Base-by-base conservation (phyloP, 1,139 yeast species). In the Candida pseudocylindracea region DNA sequence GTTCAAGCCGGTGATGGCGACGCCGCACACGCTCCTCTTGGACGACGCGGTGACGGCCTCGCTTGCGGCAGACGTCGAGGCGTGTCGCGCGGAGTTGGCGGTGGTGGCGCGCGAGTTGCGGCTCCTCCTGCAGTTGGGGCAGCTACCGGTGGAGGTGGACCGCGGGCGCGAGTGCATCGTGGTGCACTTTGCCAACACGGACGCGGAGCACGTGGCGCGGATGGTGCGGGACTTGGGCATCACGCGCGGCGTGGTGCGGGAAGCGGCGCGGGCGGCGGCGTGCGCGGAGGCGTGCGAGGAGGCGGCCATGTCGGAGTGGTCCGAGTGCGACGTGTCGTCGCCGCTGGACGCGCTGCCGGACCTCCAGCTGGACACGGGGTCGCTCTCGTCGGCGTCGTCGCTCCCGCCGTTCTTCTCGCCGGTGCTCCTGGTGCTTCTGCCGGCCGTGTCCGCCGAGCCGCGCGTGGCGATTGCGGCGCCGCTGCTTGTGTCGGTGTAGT, bases 111-210 rank as follows among this genome's bases (percentile, higher is more conserved):
- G 31, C 45, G 67, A 50, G 46, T 63, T 48, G 42, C 47, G 39
- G 33, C 44, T 38, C 41, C 62, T 46, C 43, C 59, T 60, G 51
- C 49, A 54, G 45, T 38, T 69, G 54, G 57, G 79, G 54, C 43
- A 63, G 36, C 51, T 65, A 38, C 72, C 72, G 9, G 48, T 65
- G 36, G 59, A 56, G 37, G 57, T 53, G 38, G 42, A 53, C 27
- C 37, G 46, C 10, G 42, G 42, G n/a, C 49, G 49, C 33, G 45
- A 51, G 36, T 53, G 58, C 24, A 50, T 67, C 31, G 50, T 69
- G 38, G 61, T 70, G 31, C 67, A 63, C 43, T 70, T 70, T 44
- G 71, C 75, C 25, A 70, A 69, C 44, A 60, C 70, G 40, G 73
- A 69, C 38, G 50, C 54, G 11, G 46, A 42, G 12, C 68, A 63